phyloP scores from a whole-genome alignment of 1,139 yeast species.

The Suhomyces wounanorum region DNA sequence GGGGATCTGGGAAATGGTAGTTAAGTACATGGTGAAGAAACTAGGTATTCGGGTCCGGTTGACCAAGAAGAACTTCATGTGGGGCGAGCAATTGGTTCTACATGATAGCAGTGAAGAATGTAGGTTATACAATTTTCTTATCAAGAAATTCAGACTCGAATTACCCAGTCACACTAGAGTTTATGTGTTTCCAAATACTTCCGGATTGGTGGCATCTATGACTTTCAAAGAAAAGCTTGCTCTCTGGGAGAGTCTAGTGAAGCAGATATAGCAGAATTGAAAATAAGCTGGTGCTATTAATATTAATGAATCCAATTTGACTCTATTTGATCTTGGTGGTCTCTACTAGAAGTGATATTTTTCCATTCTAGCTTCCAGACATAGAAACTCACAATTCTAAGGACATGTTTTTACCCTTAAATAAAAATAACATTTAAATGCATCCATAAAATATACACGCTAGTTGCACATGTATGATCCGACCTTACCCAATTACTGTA shows the following conservation, averaged over 20 bases:
- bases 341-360: too few species aligned
- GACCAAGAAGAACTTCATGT: conserved; percentile 34
- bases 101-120: conserved; percentile 12
- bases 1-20: conserved; percentile 73
- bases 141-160: conserved; percentile 19
- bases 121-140: conserved; percentile 19
- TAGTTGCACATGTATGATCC: too few species aligned
- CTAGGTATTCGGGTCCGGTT: conserved; percentile 21
- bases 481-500: too few species aligned
- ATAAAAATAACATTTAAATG: too few species aligned
- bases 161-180: conserved; percentile 25
- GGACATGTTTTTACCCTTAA: too few species aligned
- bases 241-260: conserved; percentile 48
- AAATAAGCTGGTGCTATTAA: background rate
- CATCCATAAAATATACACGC: too few species aligned
- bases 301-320: too few species aligned
- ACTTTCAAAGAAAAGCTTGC: conserved; percentile 45
- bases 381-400: too few species aligned
- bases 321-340: too few species aligned
- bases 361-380: too few species aligned
- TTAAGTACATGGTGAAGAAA: conserved; percentile 21
- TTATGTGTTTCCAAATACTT: conserved; percentile 72
- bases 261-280: background rate
- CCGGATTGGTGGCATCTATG: conserved; percentile 68
- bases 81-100: conserved; percentile 50